Evolutionary conservation across 495 filamentous ascomycete genomes (phyloP), one percentile per base, ranked within the genome.

Genomic region (Penicillium cataractarum): DNA sequence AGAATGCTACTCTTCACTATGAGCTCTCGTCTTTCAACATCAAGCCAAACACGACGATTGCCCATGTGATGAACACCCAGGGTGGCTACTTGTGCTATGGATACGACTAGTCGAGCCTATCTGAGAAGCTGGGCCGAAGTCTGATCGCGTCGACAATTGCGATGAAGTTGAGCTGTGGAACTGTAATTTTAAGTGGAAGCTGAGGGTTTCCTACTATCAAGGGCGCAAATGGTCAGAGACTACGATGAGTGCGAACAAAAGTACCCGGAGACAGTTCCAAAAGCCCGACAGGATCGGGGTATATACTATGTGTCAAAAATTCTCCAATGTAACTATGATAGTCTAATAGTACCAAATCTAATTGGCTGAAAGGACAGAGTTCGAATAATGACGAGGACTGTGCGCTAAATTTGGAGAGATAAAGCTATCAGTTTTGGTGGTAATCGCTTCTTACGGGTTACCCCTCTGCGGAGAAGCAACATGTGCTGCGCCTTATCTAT

Each of bases 1-100:
- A 58, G 39, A 62, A 67, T 31, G 54, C 61, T 12, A 67, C 61
- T 15, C 61, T 67, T 4, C 54, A 62, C 15, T 67, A 67, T 31
- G 61, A 58, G 58, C 50, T 67, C 0, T 61, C 57, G 4, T 62
- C 61, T n/a, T 62, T 63, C 48, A 37, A 56, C 8, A 66, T 67
- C 55, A 59, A 57, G 59, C 51, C 58, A 3, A 63, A 67, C 53
- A 42, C 52, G 32, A 67, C 65, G 1, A 61, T 64, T 32, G 57
- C 19, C 1, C 26, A 76, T 42, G 70, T 79, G 29, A 80, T 80
- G 79, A 75, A 79, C 58, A 69, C 68, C 27, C 62, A 71, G 57
- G 73, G 65, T 8, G 68, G 69, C 6, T 66, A 71, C 46, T 62
- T 79, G 1, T 81, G 76, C 57, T 77, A 77, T 60, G 63, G 53